These are phyloP conservation scores for Macrophomina phaseolina DNA, from an alignment of 2,329 filamentous ascomycete genomes.

Conservation along the genomic window DNA sequence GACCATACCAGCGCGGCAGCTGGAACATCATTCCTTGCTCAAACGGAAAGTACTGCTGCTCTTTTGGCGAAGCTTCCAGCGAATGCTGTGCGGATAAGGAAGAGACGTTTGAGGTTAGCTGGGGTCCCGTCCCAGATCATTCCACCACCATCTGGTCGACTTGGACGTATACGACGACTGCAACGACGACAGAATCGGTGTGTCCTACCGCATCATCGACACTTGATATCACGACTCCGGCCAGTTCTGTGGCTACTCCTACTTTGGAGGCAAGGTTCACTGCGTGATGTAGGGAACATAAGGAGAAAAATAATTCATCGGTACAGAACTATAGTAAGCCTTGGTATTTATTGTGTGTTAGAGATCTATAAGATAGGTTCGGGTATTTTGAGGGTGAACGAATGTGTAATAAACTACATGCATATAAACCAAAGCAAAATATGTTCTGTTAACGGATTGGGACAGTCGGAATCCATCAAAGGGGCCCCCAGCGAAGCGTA, in stretches of 20 bases:
- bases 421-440: too few relatives aligned
- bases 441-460: too few relatives aligned
- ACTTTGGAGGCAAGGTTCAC: background rate
- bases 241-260: background rate
- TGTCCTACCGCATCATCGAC: background rate
- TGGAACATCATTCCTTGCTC: slow-evolving; percentile 7
- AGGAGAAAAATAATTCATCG: background rate
- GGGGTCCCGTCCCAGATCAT: background rate
- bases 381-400: too few relatives aligned
- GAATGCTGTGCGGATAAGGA: background rate
- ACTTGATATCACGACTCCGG: background rate
- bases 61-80: background rate
- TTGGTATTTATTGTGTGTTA: background rate
- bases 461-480: too few relatives aligned
- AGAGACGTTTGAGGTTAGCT: slow-evolving; percentile 11
- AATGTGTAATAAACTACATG: too few relatives aligned
- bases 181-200: slow-evolving; percentile 22
- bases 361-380: too few relatives aligned
- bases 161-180: background rate
- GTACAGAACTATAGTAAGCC: background rate
- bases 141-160: background rate
- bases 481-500: too few relatives aligned
- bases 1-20: background rate
- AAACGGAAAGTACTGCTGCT: slow-evolving; percentile 10
- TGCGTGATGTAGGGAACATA: background rate